Base-by-base conservation (phyloP, 306 rosid species). In the Vigna unguiculata region DNA sequence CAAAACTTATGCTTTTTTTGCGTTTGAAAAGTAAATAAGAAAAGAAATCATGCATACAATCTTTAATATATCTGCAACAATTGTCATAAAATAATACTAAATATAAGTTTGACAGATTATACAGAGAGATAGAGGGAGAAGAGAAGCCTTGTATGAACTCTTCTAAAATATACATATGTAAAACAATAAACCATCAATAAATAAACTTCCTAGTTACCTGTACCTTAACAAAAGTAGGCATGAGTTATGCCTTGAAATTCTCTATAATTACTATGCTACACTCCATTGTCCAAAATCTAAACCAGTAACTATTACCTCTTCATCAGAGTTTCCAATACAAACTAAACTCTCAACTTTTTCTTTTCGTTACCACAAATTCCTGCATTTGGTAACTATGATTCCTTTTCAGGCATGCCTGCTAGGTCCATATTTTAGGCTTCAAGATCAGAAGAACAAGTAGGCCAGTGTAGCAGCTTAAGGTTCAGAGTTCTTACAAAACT, bases 211-310 rank as follows among this genome's bases (percentile, higher is more conserved):
- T 30, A 28, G 64, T 13, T 19, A 47, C 34, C 7, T 55, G 41
- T 28, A 48, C 10, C 34, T 17, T 24, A 59, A 57, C 66, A 71
- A 72, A 66, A 64, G 54, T 57, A 47, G 83, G 83, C 77, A 78
- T 66, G 68, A 72, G 80, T 28, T 48, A 66, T 78, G 80, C 80
- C 77, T 45, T 45, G 28, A 70, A 36, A 76, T 54, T 28, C 64
- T 62, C 51, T 43, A n/a, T n/a, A 36, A 24, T 59, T 78, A 38
- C 71, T 38, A 48, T 49, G 21, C 67, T 61, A 34, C 69, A 8
- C 62, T 17, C 22, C 67, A 34, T 9, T n/a, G 22, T 53, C 38
- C n/a, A 76, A 62, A 69, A 30, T 22, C 60, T 52, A 64, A 54
- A 9, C 25, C 32, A 28, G 36, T 51, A 19, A n/a, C 73, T 16